Conservation (phyloP, 768 basidiomycete species). For the Daedaleopsis sinensis region DNA sequence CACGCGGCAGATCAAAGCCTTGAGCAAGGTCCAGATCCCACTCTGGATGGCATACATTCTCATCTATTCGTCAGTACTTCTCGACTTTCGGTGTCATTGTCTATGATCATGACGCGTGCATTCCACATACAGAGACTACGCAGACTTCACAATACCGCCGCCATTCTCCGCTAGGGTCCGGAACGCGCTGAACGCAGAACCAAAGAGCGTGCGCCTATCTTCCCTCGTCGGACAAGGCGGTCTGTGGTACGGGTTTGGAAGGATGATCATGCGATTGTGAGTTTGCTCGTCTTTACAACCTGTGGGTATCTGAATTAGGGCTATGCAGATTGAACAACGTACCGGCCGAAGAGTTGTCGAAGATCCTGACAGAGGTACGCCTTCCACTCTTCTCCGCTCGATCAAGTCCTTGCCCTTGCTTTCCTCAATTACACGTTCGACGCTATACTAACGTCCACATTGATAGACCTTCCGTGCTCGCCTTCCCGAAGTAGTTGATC, state of each 20-base stretch:
- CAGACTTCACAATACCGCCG: constrained; percentile 82
- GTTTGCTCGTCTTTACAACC: constrained; percentile 17
- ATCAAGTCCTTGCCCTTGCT: constrained; percentile 13
- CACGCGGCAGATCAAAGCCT: constrained; percentile 68
- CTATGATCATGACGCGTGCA: neutral
- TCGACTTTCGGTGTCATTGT: neutral
- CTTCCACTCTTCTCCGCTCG: neutral
- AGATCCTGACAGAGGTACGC: constrained; percentile 64
- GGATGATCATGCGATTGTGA: constrained; percentile 83
- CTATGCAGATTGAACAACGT: constrained; percentile 69
- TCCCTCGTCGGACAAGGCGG: constrained; percentile 86
- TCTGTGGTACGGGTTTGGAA: constrained; percentile 92
- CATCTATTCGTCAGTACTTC: constrained; percentile 65
- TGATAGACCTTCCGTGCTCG: constrained; percentile 74
- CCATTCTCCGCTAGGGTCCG: constrained; percentile 78
- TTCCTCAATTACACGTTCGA: constrained; percentile 20
- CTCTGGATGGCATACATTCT: constrained; percentile 91
- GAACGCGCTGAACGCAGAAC: constrained; percentile 88
- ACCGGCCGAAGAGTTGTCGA: constrained; percentile 71
- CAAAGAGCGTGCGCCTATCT: constrained; percentile 81
- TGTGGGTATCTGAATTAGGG: neutral
- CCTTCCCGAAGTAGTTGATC: constrained; percentile 78
- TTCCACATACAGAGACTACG: constrained; percentile 66
- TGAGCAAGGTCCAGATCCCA: constrained; percentile 80
- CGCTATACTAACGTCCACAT: neutral